These are phyloP conservation scores for Waltiozyma sp. DNA, from an alignment of 1,139 yeast species.

Conservation along the genomic window DNA sequence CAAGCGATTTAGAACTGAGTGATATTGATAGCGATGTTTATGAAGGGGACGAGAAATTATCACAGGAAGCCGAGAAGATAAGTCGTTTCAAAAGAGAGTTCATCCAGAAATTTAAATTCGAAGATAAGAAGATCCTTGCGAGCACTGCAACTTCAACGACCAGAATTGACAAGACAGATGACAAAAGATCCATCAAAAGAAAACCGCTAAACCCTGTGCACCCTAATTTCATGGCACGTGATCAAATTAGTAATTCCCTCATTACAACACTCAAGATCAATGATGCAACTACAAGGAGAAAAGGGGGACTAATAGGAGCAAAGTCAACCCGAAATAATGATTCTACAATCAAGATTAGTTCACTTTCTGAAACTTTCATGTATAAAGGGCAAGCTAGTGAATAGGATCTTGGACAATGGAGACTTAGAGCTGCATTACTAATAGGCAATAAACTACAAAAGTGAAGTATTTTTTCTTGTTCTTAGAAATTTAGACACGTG, in stretches of 20 bases:
- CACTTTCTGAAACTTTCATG: not conserved
- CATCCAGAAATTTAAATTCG: not conserved
- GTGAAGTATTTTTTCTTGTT: too few relatives aligned
- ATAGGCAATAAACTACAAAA: too few relatives aligned
- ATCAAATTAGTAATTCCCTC: not conserved
- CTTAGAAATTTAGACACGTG: too few relatives aligned
- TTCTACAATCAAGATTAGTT: not conserved
- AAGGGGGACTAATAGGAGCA: not conserved
- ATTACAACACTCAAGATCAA: not conserved
- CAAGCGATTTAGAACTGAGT: conserved; percentile 19
- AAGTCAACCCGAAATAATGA: not conserved
- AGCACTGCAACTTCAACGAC: not conserved
- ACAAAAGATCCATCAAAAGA: not conserved
- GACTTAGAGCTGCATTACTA: too few relatives aligned
- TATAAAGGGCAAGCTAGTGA: not conserved
- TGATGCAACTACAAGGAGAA: not conserved
- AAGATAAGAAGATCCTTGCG: not conserved
- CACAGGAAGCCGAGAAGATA: conserved; percentile 2
- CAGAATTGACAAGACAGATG: not conserved
- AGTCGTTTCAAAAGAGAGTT: not conserved
- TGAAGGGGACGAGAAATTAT: not conserved
- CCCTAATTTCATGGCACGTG: not conserved
- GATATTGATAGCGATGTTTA: conserved; percentile 22
- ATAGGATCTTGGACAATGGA: not conserved
- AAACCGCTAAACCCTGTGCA: not conserved